Evolutionary conservation across 2,329 filamentous ascomycete species (phyloP).

Genomic region (Epichloe bromicola): DNA sequence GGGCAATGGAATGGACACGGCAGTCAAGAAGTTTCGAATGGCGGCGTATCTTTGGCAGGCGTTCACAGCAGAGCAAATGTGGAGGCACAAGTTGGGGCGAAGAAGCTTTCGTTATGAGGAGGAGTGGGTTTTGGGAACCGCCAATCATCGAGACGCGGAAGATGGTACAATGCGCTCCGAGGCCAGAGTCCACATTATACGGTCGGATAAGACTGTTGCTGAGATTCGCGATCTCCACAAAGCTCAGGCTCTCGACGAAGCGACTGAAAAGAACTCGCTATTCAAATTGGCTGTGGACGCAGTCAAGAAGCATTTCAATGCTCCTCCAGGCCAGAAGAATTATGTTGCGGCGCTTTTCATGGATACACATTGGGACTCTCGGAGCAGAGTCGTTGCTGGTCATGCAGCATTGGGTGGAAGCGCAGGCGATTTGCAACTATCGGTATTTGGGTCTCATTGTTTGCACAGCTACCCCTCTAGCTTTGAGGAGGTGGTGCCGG

Average conservation of each 20-base stretch:
- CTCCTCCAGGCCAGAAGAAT: slow-evolving; percentile 63
- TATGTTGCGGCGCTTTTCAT: slow-evolving; percentile 81
- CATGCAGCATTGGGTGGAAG: slow-evolving; percentile 75
- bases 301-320: slow-evolving; percentile 64
- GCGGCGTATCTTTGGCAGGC: slow-evolving; percentile 94
- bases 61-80: slow-evolving; percentile 95
- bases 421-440: slow-evolving; percentile 62
- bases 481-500: slow-evolving; percentile 79
- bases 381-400: slow-evolving; percentile 55
- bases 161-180: slow-evolving; percentile 72
- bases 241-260: slow-evolving; percentile 63
- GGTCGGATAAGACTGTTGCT: slow-evolving; percentile 68
- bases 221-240: slow-evolving; percentile 68
- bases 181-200: slow-evolving; percentile 77
- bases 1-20: slow-evolving; percentile 68
- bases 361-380: slow-evolving; percentile 77
- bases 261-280: slow-evolving; percentile 57
- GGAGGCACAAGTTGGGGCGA: slow-evolving; percentile 71
- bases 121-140: slow-evolving; percentile 77
- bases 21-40: slow-evolving; percentile 85
- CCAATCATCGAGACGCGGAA: slow-evolving; percentile 61
- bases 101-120: slow-evolving; percentile 87
- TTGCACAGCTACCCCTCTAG: slow-evolving; percentile 82
- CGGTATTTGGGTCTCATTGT: slow-evolving; percentile 84
- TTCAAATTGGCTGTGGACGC: slow-evolving; percentile 68